Conservation (phyloP, 495 filamentous ascomycete species). For the Penicillium cinerascens region DNA sequence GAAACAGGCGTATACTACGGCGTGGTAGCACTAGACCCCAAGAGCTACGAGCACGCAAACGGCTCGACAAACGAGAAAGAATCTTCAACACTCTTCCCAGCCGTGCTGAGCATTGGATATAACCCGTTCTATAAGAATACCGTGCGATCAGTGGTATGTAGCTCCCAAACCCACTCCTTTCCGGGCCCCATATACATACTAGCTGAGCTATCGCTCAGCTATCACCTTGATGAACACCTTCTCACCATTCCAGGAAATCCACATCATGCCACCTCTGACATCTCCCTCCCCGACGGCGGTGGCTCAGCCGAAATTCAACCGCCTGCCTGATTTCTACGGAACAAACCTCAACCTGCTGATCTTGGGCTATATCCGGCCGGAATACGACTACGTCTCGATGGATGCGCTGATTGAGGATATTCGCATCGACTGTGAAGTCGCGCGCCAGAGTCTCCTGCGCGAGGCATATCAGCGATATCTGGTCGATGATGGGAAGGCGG, state of each 20-base stretch:
- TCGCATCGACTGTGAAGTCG: constrained; percentile 79
- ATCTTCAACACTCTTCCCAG: constrained; percentile 63
- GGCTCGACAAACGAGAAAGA: constrained; percentile 2
- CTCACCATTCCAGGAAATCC: constrained; percentile 61
- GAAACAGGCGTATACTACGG: constrained; percentile 88
- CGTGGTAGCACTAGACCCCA: constrained; percentile 63
- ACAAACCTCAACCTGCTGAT: constrained; percentile 72
- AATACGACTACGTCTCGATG: constrained; percentile 79
- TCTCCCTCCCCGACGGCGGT: constrained; percentile 46
- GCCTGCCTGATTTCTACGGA: constrained; percentile 76
- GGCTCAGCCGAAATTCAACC: constrained; percentile 33
- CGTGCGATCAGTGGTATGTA: constrained; percentile 61
- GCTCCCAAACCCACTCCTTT: not conserved
- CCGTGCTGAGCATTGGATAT: constrained; percentile 94
- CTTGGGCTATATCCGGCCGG: constrained; percentile 82
- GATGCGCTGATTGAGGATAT: constrained; percentile 89
- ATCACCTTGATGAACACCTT: too few relatives aligned
- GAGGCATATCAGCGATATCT: constrained; percentile 59
- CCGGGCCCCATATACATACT: not conserved
- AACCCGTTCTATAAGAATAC: constrained; percentile 93
- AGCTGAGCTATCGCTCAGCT: too few relatives aligned
- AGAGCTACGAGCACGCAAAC: constrained; percentile 20
- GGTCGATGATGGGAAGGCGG: constrained; percentile 34
- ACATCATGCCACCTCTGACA: constrained; percentile 65
- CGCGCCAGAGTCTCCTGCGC: constrained; percentile 66